A percentile compares a stretch with the other conserved stretches of the same genome.
These are phyloP conservation scores for Phytopythium delawarense DNA, from an alignment of 352 stramenopile genomes.

Conservation along the genomic window DNA sequence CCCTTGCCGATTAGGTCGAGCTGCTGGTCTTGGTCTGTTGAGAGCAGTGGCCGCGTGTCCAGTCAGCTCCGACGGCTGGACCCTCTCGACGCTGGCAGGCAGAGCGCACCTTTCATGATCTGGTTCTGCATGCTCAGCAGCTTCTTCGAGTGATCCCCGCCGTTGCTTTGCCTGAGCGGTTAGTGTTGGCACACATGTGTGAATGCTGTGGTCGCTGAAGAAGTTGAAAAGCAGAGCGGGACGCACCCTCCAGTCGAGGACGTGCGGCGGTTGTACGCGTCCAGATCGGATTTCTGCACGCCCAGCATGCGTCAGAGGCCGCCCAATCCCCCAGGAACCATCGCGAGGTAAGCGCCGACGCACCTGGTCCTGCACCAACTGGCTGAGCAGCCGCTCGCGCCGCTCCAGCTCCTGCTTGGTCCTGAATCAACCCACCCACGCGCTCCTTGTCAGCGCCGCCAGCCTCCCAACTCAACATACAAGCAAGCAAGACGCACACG, in stretches of 20 bases:
- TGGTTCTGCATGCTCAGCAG: constrained; percentile 86
- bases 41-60: neutral
- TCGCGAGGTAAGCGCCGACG: neutral
- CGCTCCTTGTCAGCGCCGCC: neutral
- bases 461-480: no score
- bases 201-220: neutral
- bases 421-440: constrained; percentile 14
- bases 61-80: neutral
- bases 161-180: constrained; percentile 10
- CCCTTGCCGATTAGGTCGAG: constrained; percentile 78
- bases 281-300: constrained; percentile 61
- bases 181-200: neutral
- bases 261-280: constrained; percentile 68
- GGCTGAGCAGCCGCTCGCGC: constrained; percentile 53
- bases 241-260: constrained; percentile 19
- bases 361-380: constrained; percentile 64
- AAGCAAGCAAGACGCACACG: constrained; percentile 32
- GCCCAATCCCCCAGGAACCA: neutral
- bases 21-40: constrained; percentile 82
- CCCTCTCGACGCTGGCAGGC: neutral
- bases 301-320: neutral
- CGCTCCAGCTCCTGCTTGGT: constrained; percentile 70
- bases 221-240: neutral
- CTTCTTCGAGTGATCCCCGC: constrained; percentile 33
- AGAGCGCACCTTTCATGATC: constrained; percentile 75